Conservation (phyloP, 352 stramenopile species). For the Phytophthora nicotianae region DNA sequence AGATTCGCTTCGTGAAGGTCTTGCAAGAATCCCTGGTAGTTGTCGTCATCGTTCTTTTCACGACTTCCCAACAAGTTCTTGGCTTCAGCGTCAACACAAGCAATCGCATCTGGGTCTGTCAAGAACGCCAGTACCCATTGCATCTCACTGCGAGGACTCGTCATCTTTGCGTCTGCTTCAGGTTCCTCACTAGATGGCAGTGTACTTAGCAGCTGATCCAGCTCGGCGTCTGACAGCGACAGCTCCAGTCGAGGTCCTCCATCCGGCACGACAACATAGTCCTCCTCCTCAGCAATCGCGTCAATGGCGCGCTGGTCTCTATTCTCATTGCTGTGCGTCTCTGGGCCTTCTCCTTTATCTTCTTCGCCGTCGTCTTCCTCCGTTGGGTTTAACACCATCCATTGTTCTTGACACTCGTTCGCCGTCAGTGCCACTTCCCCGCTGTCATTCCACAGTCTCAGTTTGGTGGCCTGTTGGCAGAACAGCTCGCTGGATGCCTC, state of each 20-base stretch:
- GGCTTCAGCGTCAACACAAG: conserved; percentile 52
- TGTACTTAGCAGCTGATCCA: conserved; percentile 59
- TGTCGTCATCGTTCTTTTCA: conserved; percentile 63
- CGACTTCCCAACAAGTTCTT: conserved; percentile 51
- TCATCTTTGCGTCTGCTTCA: conserved; percentile 25
- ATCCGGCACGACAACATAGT: conserved; percentile 6
- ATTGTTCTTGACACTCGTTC: conserved; percentile 62
- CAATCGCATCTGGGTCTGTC: conserved; percentile 50
- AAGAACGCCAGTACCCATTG: conserved; percentile 79
- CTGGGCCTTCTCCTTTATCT: conserved; percentile 1
- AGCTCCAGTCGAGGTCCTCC: conserved; percentile 53
- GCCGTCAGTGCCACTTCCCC: conserved; percentile 45
- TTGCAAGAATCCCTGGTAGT: conserved; percentile 75
- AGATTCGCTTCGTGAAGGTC: conserved; percentile 62
- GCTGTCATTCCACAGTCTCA: conserved; percentile 41
- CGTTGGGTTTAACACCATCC: conserved; percentile 73
- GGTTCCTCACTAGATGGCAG: conserved; percentile 27
- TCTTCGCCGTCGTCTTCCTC: conserved; percentile 42
- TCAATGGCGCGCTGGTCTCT: background rate
- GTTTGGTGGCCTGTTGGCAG: conserved; percentile 41
- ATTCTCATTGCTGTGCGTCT: conserved; percentile 1
- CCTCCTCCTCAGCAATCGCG: conserved; percentile 10
- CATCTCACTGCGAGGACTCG: conserved; percentile 51
- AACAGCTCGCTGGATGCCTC: conserved; percentile 43
- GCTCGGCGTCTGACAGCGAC: conserved; percentile 57